Conservation (phyloP, 805 yeast species). For the Debaryomyces castellii region DNA sequence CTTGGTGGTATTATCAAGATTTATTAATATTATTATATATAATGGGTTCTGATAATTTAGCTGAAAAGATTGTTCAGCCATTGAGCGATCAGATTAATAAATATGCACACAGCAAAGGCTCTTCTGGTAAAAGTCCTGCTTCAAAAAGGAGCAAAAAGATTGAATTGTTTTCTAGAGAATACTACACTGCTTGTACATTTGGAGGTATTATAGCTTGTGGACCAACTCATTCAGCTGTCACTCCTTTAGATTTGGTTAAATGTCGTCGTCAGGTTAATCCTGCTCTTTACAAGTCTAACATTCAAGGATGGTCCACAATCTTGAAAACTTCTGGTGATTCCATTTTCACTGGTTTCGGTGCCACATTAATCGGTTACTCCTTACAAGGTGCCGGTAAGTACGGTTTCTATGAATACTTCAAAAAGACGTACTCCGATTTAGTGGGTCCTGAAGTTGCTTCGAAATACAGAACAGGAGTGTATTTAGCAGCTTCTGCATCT, state of each 20-base stretch:
- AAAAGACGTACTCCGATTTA: constrained; percentile 67
- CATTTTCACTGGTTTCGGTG: constrained; percentile 85
- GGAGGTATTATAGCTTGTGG: constrained; percentile 92
- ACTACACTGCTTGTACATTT: constrained; percentile 69
- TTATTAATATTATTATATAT: neutral
- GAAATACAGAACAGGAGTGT: constrained; percentile 71
- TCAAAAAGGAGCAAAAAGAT: constrained; percentile 22
- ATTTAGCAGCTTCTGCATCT: constrained; percentile 81
- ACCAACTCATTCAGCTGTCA: constrained; percentile 90
- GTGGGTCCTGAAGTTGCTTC: constrained; percentile 63
- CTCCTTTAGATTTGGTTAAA: constrained; percentile 91
- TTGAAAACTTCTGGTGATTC: constrained; percentile 76
- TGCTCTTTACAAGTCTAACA: constrained; percentile 65
- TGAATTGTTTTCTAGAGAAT: constrained; percentile 58
- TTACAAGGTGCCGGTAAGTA: constrained; percentile 97
- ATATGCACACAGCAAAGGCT: constrained; percentile 6
- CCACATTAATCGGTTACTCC: constrained; percentile 90
- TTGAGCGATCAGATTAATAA: constrained; percentile 24
- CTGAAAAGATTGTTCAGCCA: constrained; percentile 33
- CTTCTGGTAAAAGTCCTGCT: constrained; percentile 10
- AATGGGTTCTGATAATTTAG: constrained; percentile 17
- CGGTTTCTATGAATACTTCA: constrained; percentile 92
- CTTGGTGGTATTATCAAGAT: neutral
- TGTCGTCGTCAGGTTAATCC: constrained; percentile 90
- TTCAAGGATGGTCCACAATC: constrained; percentile 81